A percentile compares a stretch with the other conserved stretches of the same genome.
These are phyloP conservation scores for Neonectria hederae DNA, from an alignment of 2,329 filamentous ascomycete species.

Conservation along the genomic window DNA sequence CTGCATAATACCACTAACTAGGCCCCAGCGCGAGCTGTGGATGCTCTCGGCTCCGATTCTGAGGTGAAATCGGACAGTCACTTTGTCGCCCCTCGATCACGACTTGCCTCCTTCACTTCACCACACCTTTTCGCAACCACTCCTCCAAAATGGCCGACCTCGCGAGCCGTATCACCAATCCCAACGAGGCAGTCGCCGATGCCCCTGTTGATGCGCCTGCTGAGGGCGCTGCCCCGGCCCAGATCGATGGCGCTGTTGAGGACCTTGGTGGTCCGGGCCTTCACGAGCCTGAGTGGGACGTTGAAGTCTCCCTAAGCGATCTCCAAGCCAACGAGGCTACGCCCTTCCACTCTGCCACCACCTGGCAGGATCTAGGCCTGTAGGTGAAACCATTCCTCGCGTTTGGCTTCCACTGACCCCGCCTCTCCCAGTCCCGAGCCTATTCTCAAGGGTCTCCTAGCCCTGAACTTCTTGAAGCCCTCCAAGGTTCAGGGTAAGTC, in stretches of 20 bases:
- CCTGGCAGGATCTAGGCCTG: conserved; percentile 88
- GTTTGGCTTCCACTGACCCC: conserved; percentile 13
- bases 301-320: conserved; percentile 92
- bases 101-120: conserved; percentile 25
- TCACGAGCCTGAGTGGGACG: conserved; percentile 81
- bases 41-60: conserved; percentile 24
- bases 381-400: conserved; percentile 50
- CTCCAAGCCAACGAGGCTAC: conserved; percentile 87
- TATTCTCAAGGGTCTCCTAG: conserved; percentile 79
- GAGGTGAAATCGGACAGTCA: conserved; percentile 21
- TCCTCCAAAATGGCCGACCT: conserved; percentile 56
- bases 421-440: conserved; percentile 49
- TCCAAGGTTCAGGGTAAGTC: conserved; percentile 98
- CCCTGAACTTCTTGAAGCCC: conserved; percentile 90
- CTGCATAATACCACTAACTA: not conserved
- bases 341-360: conserved; percentile 84
- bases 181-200: conserved; percentile 45
- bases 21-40: conserved; percentile 20
- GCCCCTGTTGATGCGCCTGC: conserved; percentile 33
- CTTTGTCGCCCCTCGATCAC: conserved; percentile 21
- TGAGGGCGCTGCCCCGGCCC: conserved; percentile 42
- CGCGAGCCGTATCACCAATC: conserved; percentile 61
- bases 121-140: conserved; percentile 5
- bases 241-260: conserved; percentile 51
- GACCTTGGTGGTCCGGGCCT: conserved; percentile 61